Percentiles rank a stretch among this genome's conserved stretches.
Conservation (phyloP, 2,329 filamentous ascomycete species). For the Neoascochyta sp. region DNA sequence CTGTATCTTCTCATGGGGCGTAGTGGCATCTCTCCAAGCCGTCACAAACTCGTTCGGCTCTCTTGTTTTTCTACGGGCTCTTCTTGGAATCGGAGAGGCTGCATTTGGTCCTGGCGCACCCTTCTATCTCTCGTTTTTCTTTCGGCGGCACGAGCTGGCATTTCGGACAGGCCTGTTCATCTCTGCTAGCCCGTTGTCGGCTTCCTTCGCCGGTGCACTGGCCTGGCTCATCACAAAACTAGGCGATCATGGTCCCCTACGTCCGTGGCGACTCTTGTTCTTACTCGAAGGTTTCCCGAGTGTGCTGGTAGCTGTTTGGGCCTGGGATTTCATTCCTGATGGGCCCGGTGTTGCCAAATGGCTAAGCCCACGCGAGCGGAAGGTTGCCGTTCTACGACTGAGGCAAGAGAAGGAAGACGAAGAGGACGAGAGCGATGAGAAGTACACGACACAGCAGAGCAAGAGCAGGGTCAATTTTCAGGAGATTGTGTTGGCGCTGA, state of each 20-base stretch:
- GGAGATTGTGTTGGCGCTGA: slow-evolving; percentile 58
- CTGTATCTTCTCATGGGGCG: slow-evolving; percentile 74
- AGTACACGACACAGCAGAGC: slow-evolving; percentile 13
- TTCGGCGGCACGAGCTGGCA: slow-evolving; percentile 67
- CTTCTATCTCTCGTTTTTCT: slow-evolving; percentile 63
- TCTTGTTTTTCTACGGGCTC: slow-evolving; percentile 60
- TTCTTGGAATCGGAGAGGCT: slow-evolving; percentile 57
- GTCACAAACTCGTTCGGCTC: slow-evolving; percentile 45
- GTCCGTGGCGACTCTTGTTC: slow-evolving; percentile 82
- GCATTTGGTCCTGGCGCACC: slow-evolving; percentile 62
- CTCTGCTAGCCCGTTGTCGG: slow-evolving; percentile 63
- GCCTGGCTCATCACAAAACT: slow-evolving; percentile 74
- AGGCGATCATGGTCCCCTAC: slow-evolving; percentile 63
- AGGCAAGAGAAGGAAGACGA: slow-evolving; percentile 47
- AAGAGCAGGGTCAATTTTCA: slow-evolving; percentile 47
- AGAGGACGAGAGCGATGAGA: slow-evolving; percentile 29
- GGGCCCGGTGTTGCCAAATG: slow-evolving; percentile 53
- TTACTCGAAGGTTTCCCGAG: slow-evolving; percentile 82
- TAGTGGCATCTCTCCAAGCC: slow-evolving; percentile 69
- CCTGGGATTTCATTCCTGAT: slow-evolving; percentile 75
- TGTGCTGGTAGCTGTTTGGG: slow-evolving; percentile 67
- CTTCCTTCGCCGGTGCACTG: slow-evolving; percentile 69
- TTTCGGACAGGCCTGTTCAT: slow-evolving; percentile 84
- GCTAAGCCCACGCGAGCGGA: slow-evolving; percentile 47
- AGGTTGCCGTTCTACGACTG: slow-evolving; percentile 68